A percentile compares a stretch with the other conserved stretches of the same genome.
Conservation (phyloP, 1,284 basidiomycete genomes). For the Ceratobasidium papillatum region DNA sequence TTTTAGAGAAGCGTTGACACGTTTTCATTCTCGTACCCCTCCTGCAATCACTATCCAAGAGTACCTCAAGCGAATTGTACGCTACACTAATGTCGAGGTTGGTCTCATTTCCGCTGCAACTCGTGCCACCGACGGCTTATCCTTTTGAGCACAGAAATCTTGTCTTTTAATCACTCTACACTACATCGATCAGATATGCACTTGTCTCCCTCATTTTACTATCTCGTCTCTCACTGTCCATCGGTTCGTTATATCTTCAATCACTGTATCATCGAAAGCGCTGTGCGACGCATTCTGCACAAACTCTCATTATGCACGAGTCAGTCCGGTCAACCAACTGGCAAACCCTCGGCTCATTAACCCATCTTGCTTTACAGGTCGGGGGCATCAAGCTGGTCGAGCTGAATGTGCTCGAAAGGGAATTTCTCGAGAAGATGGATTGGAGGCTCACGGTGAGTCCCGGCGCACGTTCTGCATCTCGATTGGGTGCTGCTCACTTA, state of each 20-base stretch:
- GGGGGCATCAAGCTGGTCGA: constrained; percentile 90
- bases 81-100: constrained; percentile 93
- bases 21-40: constrained; percentile 91
- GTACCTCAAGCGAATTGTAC: constrained; percentile 89
- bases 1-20: constrained; percentile 79
- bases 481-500: constrained; percentile 21
- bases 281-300: constrained; percentile 94
- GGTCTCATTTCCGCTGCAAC: constrained; percentile 43
- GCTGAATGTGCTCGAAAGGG: constrained; percentile 90
- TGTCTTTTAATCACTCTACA: constrained; percentile 88
- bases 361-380: constrained; percentile 62
- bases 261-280: constrained; percentile 88
- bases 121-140: constrained; percentile 4
- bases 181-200: constrained; percentile 95
- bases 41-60: constrained; percentile 87
- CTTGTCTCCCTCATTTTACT: constrained; percentile 84
- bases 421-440: constrained; percentile 88
- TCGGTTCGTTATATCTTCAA: constrained; percentile 90
- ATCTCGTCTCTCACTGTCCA: constrained; percentile 94
- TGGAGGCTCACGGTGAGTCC: constrained; percentile 88
- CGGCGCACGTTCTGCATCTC: constrained; percentile 46
- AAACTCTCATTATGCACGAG: constrained; percentile 82
- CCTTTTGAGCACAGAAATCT: constrained; percentile 66
- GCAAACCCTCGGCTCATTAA: constrained; percentile 1
- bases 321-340: background rate